Percentiles rank a stretch among this genome's conserved stretches.
phyloP scores from a whole-genome alignment of 1,139 yeast genomes.

The Pichia sp. region DNA sequence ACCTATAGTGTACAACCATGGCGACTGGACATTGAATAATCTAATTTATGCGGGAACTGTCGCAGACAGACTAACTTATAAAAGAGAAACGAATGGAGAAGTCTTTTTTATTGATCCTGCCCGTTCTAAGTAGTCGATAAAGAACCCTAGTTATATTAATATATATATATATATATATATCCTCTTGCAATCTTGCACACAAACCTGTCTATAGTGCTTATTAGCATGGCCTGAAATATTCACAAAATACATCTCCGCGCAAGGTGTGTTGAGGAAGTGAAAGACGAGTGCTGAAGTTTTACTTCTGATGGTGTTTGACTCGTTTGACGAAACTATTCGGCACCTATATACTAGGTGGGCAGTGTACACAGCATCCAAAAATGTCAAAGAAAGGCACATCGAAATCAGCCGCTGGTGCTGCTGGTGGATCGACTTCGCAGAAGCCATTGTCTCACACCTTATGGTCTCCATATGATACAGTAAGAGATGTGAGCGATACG shows the following conservation, averaged over 20 bases:
- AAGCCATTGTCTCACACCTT: slow-evolving; percentile 66
- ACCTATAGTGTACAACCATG: slow-evolving; percentile 58
- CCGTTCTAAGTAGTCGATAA: slow-evolving; percentile 5
- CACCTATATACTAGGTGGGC: neutral
- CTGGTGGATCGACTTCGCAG: slow-evolving; percentile 4
- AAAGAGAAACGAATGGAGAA: slow-evolving; percentile 57
- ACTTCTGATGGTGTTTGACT: too few relatives aligned
- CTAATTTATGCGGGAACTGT: slow-evolving; percentile 58
- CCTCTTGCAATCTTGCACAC: too few relatives aligned
- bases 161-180: neutral
- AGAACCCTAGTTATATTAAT: neutral
- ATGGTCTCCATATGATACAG: slow-evolving; percentile 98
- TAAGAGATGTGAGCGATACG: slow-evolving; percentile 91
- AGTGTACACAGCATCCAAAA: neutral
- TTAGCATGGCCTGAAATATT: too few relatives aligned
- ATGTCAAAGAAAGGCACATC: slow-evolving; percentile 9
- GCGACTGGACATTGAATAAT: slow-evolving; percentile 60
- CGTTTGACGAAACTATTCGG: too few relatives aligned
- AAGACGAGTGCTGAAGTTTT: too few relatives aligned
- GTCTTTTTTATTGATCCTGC: slow-evolving; percentile 46
- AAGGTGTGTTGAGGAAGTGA: too few relatives aligned
- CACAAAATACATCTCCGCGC: too few relatives aligned
- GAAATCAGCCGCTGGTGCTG: neutral
- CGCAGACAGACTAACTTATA: slow-evolving; percentile 55
- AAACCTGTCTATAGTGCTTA: too few relatives aligned